Evolutionary conservation across 768 basidiomycete species (phyloP).

Genomic region (Lentinula lateritia): DNA sequence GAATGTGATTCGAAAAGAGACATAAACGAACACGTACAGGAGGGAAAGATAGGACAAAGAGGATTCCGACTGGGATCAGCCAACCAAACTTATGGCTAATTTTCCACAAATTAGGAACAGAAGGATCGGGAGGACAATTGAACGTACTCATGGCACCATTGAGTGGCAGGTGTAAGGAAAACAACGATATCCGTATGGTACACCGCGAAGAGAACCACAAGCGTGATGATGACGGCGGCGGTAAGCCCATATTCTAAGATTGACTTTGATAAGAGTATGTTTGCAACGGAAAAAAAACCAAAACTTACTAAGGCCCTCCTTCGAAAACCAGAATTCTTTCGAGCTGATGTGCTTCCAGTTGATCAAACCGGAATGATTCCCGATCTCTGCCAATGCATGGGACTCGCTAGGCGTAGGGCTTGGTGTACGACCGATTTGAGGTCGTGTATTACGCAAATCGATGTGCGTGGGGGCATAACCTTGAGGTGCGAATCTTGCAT

Average conservation of each 20-base stretch:
- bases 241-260: constrained; percentile 18
- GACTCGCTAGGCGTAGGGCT: constrained; percentile 32
- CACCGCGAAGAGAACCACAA: constrained; percentile 31
- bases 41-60: constrained; percentile 47
- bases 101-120: neutral
- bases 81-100: constrained; percentile 35
- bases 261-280: neutral
- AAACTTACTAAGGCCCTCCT: neutral
- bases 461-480: neutral
- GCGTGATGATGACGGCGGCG: constrained; percentile 22
- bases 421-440: constrained; percentile 21
- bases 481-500: neutral
- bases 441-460: neutral
- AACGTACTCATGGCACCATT: constrained; percentile 40
- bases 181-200: constrained; percentile 44
- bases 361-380: neutral
- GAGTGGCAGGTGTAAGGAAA: constrained; percentile 41
- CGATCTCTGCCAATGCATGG: constrained; percentile 14
- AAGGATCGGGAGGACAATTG: neutral
- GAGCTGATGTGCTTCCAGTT: neutral
- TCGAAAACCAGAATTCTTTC: neutral
- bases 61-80: constrained; percentile 50
- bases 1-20: neutral
- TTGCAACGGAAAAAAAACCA: neutral
- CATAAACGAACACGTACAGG: constrained; percentile 18